Percentiles rank a stretch among this genome's conserved stretches.
Conservation (phyloP, 139 green algal species). For the Chlamydomonas urium region DNA sequence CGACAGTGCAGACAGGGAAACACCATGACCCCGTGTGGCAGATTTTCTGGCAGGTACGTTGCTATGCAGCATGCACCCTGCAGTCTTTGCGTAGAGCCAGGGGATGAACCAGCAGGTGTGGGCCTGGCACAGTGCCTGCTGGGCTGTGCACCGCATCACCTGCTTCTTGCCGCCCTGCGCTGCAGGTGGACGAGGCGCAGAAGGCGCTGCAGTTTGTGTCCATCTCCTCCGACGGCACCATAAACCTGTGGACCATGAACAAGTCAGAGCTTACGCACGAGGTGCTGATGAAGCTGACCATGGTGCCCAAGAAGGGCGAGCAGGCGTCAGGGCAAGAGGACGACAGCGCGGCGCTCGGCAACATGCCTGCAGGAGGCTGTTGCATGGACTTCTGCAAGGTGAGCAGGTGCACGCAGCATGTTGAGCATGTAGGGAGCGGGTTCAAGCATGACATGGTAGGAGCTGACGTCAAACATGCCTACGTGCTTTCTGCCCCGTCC, state of each 20-base stretch:
- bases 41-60: slow-evolving; percentile 64
- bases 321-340: slow-evolving; percentile 10
- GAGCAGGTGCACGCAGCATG: too few relatives aligned
- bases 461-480: too few relatives aligned
- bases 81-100: too few relatives aligned
- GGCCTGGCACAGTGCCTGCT: too few relatives aligned
- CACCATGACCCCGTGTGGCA: slow-evolving; percentile 90
- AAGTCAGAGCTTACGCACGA: slow-evolving; percentile 78
- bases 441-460: too few relatives aligned
- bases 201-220: slow-evolving; percentile 61
- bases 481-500: too few relatives aligned
- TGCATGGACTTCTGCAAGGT: slow-evolving; percentile 90
- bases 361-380: slow-evolving; percentile 43
- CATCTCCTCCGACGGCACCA: slow-evolving; percentile 66
- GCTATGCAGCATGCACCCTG: too few relatives aligned
- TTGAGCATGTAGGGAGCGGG: too few relatives aligned
- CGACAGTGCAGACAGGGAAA: slow-evolving; percentile 63
- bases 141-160: too few relatives aligned
- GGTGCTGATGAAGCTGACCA: slow-evolving; percentile 57
- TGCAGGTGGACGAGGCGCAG: slow-evolving; percentile 28
- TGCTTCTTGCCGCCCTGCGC: too few relatives aligned
- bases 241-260: slow-evolving; percentile 82
- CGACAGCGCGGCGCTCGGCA: background rate
- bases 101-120: too few relatives aligned
- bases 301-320: slow-evolving; percentile 14